Conservation (phyloP, 2,329 filamentous ascomycete species). For the Sordariomycetes sp. region DNA sequence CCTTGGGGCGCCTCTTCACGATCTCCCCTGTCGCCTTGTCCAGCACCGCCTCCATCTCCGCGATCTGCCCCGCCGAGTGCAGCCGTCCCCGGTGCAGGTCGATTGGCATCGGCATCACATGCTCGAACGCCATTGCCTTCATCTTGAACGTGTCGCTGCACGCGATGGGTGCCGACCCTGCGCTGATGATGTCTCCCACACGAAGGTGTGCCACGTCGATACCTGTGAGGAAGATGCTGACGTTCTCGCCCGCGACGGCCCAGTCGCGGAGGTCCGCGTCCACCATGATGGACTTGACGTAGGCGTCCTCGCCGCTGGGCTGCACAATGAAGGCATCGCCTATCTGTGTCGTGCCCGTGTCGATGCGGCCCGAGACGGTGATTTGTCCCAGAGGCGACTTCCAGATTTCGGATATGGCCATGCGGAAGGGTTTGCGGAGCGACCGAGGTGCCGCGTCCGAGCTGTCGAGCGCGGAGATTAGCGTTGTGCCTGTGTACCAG, state of each 20-base stretch:
- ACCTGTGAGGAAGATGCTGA: slow-evolving; percentile 70
- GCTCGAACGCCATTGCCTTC: slow-evolving; percentile 82
- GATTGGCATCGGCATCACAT: slow-evolving; percentile 77
- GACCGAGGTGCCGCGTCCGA: slow-evolving; percentile 60
- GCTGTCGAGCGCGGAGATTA: slow-evolving; percentile 78
- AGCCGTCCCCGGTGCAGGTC: slow-evolving; percentile 82
- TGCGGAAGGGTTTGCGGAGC: slow-evolving; percentile 67
- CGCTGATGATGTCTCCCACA: slow-evolving; percentile 80
- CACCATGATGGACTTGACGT: slow-evolving; percentile 71
- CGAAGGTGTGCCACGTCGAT: slow-evolving; percentile 77
- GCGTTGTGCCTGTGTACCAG: slow-evolving; percentile 74
- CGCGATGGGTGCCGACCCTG: slow-evolving; percentile 52
- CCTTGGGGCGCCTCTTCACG: slow-evolving; percentile 72
- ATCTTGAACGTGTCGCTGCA: slow-evolving; percentile 66
- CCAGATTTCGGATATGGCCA: slow-evolving; percentile 84
- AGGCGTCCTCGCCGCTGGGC: slow-evolving; percentile 71
- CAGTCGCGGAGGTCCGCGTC: slow-evolving; percentile 67
- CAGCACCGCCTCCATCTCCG: slow-evolving; percentile 58
- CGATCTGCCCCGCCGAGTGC: slow-evolving; percentile 66
- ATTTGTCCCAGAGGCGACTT: slow-evolving; percentile 68
- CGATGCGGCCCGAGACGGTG: slow-evolving; percentile 77
- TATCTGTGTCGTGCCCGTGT: slow-evolving; percentile 71
- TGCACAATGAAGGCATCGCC: slow-evolving; percentile 73
- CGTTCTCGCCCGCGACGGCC: slow-evolving; percentile 87
- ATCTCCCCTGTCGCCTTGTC: slow-evolving; percentile 71